Conservation (phyloP, 1,139 yeast species). For the Geotrichum carabidarum region DNA sequence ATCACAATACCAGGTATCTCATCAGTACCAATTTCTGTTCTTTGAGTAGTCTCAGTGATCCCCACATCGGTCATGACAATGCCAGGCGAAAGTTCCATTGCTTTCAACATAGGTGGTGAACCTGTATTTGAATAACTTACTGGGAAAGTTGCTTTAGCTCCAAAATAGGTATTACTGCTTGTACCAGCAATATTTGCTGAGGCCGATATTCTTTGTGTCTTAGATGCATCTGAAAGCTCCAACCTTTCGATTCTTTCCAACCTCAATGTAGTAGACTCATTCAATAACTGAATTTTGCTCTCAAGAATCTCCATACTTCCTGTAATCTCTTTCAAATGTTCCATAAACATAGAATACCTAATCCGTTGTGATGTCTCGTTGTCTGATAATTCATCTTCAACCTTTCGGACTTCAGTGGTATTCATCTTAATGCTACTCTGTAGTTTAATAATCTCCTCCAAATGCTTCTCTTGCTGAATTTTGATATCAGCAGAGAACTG, state of each 20-base stretch:
- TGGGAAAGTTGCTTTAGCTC: too few relatives aligned
- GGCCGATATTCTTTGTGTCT: neutral
- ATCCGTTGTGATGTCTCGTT: neutral
- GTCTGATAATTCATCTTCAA: neutral
- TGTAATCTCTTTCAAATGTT: neutral
- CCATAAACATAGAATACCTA: neutral
- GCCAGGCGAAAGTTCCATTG: neutral
- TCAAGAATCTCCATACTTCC: neutral
- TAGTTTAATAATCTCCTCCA: neutral
- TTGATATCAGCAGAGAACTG: conserved; percentile 6
- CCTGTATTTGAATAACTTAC: too few relatives aligned
- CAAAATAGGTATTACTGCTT: neutral
- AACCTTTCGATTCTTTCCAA: neutral
- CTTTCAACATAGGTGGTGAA: too few relatives aligned
- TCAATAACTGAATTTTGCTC: neutral
- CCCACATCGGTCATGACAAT: neutral
- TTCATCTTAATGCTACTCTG: neutral
- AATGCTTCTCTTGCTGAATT: conserved; percentile 5
- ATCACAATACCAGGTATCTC: neutral
- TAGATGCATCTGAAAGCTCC: neutral
- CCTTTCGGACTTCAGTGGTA: neutral
- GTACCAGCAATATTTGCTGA: neutral
- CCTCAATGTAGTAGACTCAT: neutral
- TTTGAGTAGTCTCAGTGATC: neutral
- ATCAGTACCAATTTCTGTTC: neutral